Conservation (phyloP, 1,284 basidiomycete genomes). For the Leccinum solheimii region DNA sequence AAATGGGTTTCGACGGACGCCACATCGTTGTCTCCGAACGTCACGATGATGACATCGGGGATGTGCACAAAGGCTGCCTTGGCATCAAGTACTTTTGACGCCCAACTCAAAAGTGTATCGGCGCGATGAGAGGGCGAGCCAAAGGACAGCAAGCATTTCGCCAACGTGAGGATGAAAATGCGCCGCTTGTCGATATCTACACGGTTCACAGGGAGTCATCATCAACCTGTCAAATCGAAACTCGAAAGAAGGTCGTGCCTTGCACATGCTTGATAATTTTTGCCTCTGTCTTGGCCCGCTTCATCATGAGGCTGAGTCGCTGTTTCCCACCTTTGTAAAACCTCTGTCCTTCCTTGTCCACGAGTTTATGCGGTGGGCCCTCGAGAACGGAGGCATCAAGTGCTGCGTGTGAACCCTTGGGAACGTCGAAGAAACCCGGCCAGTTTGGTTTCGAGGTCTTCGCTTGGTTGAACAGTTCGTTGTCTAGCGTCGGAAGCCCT, state of each 20-base stretch:
- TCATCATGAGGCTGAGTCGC: constrained; percentile 25
- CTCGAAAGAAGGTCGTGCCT: constrained; percentile 8
- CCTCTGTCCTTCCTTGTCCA: constrained; percentile 24
- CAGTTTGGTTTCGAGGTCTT: constrained; percentile 28
- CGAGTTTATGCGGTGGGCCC: constrained; percentile 4
- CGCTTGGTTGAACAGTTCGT: constrained; percentile 29
- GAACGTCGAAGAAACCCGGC: constrained; percentile 27
- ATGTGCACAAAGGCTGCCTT: constrained; percentile 79
- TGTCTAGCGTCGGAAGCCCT: constrained; percentile 20
- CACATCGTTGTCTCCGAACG: constrained; percentile 65
- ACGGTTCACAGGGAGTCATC: constrained; percentile 3
- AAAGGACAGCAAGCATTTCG: constrained; percentile 77
- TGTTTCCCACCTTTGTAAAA: constrained; percentile 34
- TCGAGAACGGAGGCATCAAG: constrained; percentile 9
- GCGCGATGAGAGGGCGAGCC: constrained; percentile 88
- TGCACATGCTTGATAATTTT: constrained; percentile 38
- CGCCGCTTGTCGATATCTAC: constrained; percentile 66
- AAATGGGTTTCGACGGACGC: constrained; percentile 72
- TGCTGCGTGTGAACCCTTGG: constrained; percentile 17
- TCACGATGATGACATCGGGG: constrained; percentile 76
- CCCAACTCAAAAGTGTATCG: constrained; percentile 71
- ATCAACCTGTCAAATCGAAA: not conserved
- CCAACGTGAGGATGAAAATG: constrained; percentile 78
- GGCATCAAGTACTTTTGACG: constrained; percentile 54
- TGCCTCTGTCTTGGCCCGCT: constrained; percentile 17